A percentile compares a stretch with the other conserved stretches of the same genome.
Evolutionary conservation across 352 stramenopile genomes (phyloP).

Genomic region (Globisporangium carolinianum): DNA sequence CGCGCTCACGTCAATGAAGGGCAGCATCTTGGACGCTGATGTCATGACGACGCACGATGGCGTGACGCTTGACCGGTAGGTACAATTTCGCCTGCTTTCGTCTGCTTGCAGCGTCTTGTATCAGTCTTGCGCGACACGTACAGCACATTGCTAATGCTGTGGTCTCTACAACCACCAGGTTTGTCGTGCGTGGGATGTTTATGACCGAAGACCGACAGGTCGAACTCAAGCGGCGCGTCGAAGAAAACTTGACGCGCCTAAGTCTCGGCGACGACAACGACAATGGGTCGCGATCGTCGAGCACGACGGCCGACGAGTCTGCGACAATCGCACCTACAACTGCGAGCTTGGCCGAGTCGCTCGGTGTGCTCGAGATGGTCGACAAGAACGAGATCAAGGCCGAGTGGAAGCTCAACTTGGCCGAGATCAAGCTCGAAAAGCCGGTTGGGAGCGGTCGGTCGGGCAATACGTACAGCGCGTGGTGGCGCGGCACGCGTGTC

Average conservation of each 20-base stretch:
- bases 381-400: conserved; percentile 83
- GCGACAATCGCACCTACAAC: conserved; percentile 9
- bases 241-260: conserved; percentile 66
- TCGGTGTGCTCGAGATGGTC: conserved; percentile 73
- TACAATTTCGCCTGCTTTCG: neutral
- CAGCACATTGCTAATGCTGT: too few relatives aligned
- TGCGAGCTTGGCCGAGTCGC: conserved; percentile 52
- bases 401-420: conserved; percentile 73
- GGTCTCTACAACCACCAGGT: conserved; percentile 20
- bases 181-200: conserved; percentile 77
- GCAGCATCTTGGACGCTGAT: conserved; percentile 80
- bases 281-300: conserved; percentile 1
- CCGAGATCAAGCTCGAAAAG: conserved; percentile 66
- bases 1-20: conserved; percentile 75
- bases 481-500: conserved; percentile 75
- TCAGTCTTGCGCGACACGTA: too few relatives aligned
- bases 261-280: conserved; percentile 33
- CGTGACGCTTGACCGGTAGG: conserved; percentile 56
- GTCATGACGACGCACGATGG: conserved; percentile 82
- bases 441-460: conserved; percentile 65
- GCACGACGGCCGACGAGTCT: neutral
- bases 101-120: neutral
- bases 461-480: conserved; percentile 72
- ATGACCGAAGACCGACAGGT: conserved; percentile 72
- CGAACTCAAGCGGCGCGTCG: conserved; percentile 61